Evolutionary conservation across 2,329 filamentous ascomycete genomes (phyloP).

Genomic region (Curvularia lunata): DNA sequence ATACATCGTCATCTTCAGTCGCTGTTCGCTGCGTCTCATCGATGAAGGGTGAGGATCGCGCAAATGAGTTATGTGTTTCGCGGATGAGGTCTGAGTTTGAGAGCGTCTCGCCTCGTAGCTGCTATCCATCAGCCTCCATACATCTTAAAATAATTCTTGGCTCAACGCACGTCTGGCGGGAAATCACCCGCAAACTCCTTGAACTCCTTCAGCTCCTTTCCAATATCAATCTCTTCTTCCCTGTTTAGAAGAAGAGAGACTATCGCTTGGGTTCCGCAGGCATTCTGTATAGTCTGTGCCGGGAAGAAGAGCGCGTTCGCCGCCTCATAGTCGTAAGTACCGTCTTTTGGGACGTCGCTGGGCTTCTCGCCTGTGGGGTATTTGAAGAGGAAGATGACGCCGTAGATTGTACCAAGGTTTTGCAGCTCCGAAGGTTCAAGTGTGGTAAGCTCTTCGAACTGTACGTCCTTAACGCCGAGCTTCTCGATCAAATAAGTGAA

Average conservation of each 20-base stretch:
- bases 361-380: constrained; percentile 76
- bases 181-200: constrained; percentile 87
- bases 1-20: constrained; percentile 84
- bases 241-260: constrained; percentile 92
- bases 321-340: constrained; percentile 77
- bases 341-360: constrained; percentile 74
- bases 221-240: constrained; percentile 72
- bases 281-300: constrained; percentile 96
- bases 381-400: constrained; percentile 99
- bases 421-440: constrained; percentile 79
- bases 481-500: constrained; percentile 96
- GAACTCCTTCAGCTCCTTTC: constrained; percentile 73
- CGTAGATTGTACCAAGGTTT: constrained; percentile 71
- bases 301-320: constrained; percentile 88
- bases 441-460: constrained; percentile 94
- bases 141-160: neutral
- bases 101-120: constrained; percentile 73
- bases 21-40: constrained; percentile 82
- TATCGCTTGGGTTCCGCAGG: constrained; percentile 94
- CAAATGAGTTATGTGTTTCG: constrained; percentile 86
- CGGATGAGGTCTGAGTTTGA: constrained; percentile 67
- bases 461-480: constrained; percentile 89
- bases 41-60: constrained; percentile 84
- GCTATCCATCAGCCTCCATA: constrained; percentile 13
- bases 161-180: constrained; percentile 61